A percentile compares a stretch with the other conserved stretches of the same genome.
These are phyloP conservation scores for Boletus vermiculosoides DNA, from an alignment of 768 basidiomycete species.

Conservation along the genomic window DNA sequence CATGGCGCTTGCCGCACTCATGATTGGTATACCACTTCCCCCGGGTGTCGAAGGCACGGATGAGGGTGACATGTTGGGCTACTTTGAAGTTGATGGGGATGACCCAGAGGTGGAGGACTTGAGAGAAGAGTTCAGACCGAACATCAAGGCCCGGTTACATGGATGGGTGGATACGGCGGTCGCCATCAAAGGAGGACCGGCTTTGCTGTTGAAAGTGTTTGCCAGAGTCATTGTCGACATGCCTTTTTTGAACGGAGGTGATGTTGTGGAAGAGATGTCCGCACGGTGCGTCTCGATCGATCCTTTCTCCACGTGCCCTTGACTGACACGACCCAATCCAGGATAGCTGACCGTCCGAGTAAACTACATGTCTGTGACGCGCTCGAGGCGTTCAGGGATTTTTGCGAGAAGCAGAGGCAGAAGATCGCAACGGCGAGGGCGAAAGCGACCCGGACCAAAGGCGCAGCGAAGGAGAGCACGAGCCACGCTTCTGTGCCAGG, in stretches of 20 bases:
- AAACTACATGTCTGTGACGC: slow-evolving; percentile 54
- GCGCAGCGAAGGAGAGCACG: not conserved
- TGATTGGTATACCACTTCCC: slow-evolving; percentile 52
- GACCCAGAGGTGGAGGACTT: slow-evolving; percentile 62
- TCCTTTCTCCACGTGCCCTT: not conserved
- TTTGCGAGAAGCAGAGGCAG: slow-evolving; percentile 47
- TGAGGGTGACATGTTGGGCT: slow-evolving; percentile 47
- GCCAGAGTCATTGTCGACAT: slow-evolving; percentile 47
- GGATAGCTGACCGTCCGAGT: slow-evolving; percentile 53
- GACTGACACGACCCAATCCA: slow-evolving; percentile 20
- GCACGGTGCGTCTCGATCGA: slow-evolving; percentile 38
- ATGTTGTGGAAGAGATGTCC: slow-evolving; percentile 58
- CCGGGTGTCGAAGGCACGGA: slow-evolving; percentile 39
- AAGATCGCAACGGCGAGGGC: slow-evolving; percentile 34
- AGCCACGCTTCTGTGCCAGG: not conserved
- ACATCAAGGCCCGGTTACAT: slow-evolving; percentile 54
- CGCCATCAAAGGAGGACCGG: slow-evolving; percentile 39
- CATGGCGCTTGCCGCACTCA: slow-evolving; percentile 63
- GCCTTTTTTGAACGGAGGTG: slow-evolving; percentile 53
- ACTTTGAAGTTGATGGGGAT: slow-evolving; percentile 48
- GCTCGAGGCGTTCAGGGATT: slow-evolving; percentile 45
- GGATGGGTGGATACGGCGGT: slow-evolving; percentile 50
- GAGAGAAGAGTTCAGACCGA: slow-evolving; percentile 58
- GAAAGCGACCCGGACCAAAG: slow-evolving; percentile 13
- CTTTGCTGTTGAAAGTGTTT: slow-evolving; percentile 42